These are phyloP conservation scores for Cladorrhinum sp. DNA, from an alignment of 2,329 filamentous ascomycete species.

Conservation along the genomic window DNA sequence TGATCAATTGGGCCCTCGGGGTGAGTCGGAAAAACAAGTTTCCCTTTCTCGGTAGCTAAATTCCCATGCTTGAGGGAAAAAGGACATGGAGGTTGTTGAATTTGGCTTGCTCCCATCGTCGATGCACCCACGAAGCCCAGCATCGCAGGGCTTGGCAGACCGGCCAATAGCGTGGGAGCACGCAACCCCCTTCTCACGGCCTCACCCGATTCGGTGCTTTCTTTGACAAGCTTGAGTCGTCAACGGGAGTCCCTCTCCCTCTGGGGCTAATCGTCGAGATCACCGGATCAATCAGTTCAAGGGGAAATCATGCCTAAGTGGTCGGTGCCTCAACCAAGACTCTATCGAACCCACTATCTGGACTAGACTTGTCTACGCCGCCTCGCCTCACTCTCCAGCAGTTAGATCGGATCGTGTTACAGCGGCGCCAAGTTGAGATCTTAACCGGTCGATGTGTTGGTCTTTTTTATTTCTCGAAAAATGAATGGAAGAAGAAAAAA, in stretches of 20 bases:
- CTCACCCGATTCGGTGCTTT: conserved; percentile 19
- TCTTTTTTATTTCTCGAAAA: background rate
- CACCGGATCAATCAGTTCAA: conserved; percentile 19
- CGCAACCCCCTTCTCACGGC: conserved; percentile 11
- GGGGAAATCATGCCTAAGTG: conserved; percentile 5
- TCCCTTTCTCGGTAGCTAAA: too few species aligned
- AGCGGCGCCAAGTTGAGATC: background rate
- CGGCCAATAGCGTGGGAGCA: conserved; percentile 17
- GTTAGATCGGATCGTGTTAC: conserved; percentile 1
- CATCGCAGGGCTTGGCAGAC: background rate
- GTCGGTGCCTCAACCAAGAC: conserved; percentile 6
- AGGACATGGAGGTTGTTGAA: background rate
- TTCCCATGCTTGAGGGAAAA: conserved; percentile 4
- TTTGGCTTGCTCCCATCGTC: background rate
- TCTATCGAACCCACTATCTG: background rate
- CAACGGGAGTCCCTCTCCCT: background rate
- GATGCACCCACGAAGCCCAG: background rate
- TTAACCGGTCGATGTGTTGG: background rate
- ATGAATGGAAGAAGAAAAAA: background rate
- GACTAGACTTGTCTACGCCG: background rate
- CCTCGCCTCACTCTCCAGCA: background rate
- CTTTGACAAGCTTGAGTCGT: conserved; percentile 14
- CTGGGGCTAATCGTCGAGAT: conserved; percentile 23
- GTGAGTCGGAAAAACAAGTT: too few species aligned
- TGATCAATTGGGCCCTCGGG: background rate